Base-by-base conservation (phyloP, 495 filamentous ascomycete genomes). In the Hypoxylon fuscum region DNA sequence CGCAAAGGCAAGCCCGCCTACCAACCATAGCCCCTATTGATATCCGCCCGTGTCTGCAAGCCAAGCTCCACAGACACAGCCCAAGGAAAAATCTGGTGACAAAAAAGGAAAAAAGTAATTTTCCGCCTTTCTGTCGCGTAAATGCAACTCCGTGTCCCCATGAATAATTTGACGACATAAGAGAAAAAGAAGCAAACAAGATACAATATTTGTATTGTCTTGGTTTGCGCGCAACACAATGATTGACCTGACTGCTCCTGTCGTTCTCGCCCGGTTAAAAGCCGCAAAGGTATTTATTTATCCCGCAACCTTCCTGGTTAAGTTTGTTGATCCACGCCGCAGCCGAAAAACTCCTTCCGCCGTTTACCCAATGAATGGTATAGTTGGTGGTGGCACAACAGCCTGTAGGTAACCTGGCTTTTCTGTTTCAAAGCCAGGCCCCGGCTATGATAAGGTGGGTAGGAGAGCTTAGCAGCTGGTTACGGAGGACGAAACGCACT, bases 101-200 rank as follows among this genome's bases (percentile, higher is more conserved):
- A 25, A 32, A 18, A 21, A 38, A 17, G 15, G 32, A 38, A 61
- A 49, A 29, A 38, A 37, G 5, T 59, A 29, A 45, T 64, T 64
- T 61, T 61, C 54, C 47, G 57, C 57, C 57, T 62, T 66, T 55
- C 41, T 55, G 49, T 46, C 52, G 61, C 63, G 56, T 21, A 66
- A 66, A 66, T 62, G 57, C 63, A 66, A 66, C 57, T 66, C 63
- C 63, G 53, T 41, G 53, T 54, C 53, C 63, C 63, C 11, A 66
- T 66, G 57, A 58, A 40, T 55, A 46, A 35, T 56, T 35, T 40
- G 46, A 38, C 22, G 42, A 48, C 46, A 56, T 48, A 47, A 42
- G 55, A 65, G 53, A 55, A 2, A 25, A 47, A 20, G 22, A 45
- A 25, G 9, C 9, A 29, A 3, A n/a, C 32, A 35, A 35, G 12